A percentile compares a stretch with the other conserved stretches of the same genome.
These are phyloP conservation scores for Comarum palustre DNA, from an alignment of 306 rosid genomes.

Conservation along the genomic window DNA sequence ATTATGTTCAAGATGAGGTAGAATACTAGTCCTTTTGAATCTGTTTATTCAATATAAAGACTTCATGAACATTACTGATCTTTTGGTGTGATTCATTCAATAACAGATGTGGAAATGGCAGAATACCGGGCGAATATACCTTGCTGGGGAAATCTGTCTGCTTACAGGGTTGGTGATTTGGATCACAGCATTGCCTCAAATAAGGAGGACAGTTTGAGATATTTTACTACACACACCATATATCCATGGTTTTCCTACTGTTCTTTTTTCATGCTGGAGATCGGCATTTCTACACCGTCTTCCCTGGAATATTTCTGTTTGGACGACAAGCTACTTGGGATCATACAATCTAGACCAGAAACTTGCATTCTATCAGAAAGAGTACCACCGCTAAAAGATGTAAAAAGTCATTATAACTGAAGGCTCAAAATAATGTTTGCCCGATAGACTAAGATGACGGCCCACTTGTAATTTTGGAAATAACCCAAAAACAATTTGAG, in stretches of 20 bases:
- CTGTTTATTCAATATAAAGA: not conserved
- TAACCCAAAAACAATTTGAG: too few relatives aligned
- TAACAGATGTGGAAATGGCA: slow-evolving; percentile 78
- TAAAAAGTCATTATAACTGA: too few relatives aligned
- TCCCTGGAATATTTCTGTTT: slow-evolving; percentile 79
- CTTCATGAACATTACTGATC: not conserved
- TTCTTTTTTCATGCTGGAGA: slow-evolving; percentile 90
- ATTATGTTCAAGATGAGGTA: slow-evolving; percentile 72
- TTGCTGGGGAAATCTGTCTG: slow-evolving; percentile 75
- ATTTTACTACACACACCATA: slow-evolving; percentile 85
- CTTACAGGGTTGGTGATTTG: slow-evolving; percentile 59
- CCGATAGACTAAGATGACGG: too few relatives aligned
- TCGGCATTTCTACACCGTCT: slow-evolving; percentile 71
- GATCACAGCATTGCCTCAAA: slow-evolving; percentile 83
- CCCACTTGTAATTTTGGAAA: too few relatives aligned
- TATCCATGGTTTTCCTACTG: slow-evolving; percentile 66
- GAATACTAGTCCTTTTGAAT: slow-evolving; percentile 19
- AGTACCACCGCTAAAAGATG: too few relatives aligned
- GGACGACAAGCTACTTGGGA: slow-evolving; percentile 70
- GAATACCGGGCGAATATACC: slow-evolving; percentile 70
- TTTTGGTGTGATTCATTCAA: slow-evolving; percentile 23
- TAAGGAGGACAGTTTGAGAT: slow-evolving; percentile 75
- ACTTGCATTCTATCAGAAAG: slow-evolving; percentile 62
- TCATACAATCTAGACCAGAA: slow-evolving; percentile 70
- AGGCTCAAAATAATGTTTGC: too few relatives aligned